Conservation (phyloP, 345 rosid species). For the Gossypium ekmanianum region DNA sequence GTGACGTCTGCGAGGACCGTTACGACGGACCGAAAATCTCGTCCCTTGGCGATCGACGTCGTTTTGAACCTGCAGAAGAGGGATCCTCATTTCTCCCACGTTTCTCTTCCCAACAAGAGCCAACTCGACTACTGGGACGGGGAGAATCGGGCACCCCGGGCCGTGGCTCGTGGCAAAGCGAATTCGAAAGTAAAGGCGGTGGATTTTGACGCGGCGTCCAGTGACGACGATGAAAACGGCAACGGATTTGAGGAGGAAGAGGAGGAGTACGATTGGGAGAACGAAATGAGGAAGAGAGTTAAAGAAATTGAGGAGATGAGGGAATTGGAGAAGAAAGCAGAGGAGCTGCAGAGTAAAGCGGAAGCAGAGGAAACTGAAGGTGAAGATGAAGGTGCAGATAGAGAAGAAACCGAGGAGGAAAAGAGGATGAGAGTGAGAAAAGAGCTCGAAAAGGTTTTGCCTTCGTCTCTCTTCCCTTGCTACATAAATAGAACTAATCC, state of each 20-base stretch:
- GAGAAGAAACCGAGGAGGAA: conserved; percentile 77
- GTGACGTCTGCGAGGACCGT: conserved; percentile 41
- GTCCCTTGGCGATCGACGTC: conserved; percentile 43
- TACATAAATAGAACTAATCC: not conserved
- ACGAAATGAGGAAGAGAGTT: conserved; percentile 67
- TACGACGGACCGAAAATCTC: conserved; percentile 56
- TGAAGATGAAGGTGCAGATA: conserved; percentile 12
- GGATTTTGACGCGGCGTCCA: conserved; percentile 59
- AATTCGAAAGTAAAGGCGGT: conserved; percentile 67
- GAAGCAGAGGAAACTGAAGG: conserved; percentile 42
- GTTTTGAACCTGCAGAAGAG: conserved; percentile 49
- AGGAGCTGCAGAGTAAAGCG: conserved; percentile 63
- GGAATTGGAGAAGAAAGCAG: conserved; percentile 85
- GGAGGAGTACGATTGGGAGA: conserved; percentile 52
- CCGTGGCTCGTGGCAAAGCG: conserved; percentile 49
- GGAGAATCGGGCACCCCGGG: conserved; percentile 41
- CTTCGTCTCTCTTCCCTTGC: not conserved
- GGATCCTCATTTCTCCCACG: conserved; percentile 37
- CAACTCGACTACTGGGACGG: conserved; percentile 44
- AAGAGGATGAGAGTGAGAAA: conserved; percentile 74
- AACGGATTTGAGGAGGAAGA: conserved; percentile 44
- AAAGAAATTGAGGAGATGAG: conserved; percentile 80
- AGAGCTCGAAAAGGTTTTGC: conserved; percentile 79
- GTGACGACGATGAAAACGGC: conserved; percentile 42
- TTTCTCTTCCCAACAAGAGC: conserved; percentile 37